Base-by-base conservation (phyloP, 2,329 filamentous ascomycete species). In the Monosporascus sp. region DNA sequence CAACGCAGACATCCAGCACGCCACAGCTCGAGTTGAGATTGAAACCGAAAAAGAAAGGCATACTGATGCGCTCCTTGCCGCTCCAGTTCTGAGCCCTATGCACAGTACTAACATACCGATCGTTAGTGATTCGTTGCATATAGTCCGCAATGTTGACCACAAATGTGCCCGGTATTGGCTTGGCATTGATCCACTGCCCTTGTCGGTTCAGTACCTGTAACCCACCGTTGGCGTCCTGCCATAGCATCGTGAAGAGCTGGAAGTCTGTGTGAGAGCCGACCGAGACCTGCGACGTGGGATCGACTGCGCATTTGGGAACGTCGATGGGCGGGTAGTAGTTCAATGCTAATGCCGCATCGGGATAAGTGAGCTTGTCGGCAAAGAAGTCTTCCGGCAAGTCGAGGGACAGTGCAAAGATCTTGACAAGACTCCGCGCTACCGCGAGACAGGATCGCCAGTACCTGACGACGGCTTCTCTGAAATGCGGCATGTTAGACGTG, bases 231-330 rank as follows among this genome's bases (percentile, higher is more conserved):
- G 65, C 53, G 27, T 75, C 74, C 37, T 75, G 73, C 1, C 71
- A 67, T 2, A 77, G 66, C 50, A 75, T 74, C 0, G 74, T 77
- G 49, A 77, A 71, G 49, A 73, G 74, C 43, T 74, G 70, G n/a
- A 73, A 72, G 54, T 78, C 75, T 20, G 75, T 77, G 52, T 77
- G 75, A 0, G 75, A 67, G 8, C 69, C 69, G 24, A 72, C 72
- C 2, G 63, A 64, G 6, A 65, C 57, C 35, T 55, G 49, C 7
- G 14, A 22, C 7, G 15, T n/a, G 24, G 57, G 63, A 35, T 63
- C 57, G 18, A 51, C 48, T 27, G 56, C 48, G 69, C 68, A 7
- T 11, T n/a, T 9, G 17, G 38, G 48, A 7, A 51, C 50, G 11
- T 52, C 18, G 18, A 62, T 56, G 54, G 44, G 57, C 5, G 74